Evolutionary conservation across 2,329 filamentous ascomycete species (phyloP), one percentile per base, ranked within the genome.

Genomic region (Fusarium pseudocircinatum): DNA sequence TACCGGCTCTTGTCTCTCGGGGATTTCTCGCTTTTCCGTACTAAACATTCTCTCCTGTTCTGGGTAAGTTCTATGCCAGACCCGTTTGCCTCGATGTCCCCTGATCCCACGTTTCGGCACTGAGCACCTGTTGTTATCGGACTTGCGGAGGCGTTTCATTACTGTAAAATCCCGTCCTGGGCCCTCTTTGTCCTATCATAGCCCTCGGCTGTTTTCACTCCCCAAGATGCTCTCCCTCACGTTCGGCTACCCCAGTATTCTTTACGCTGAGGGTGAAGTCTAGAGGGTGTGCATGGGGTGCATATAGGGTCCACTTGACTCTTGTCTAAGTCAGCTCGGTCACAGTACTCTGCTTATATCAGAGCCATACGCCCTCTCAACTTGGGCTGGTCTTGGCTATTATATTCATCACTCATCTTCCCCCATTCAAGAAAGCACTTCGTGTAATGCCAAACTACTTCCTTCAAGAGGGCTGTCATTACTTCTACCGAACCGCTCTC

Each of bases 401-500:
- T 56, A 32, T 42, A 61, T 32, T 57, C 59, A 53, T 72, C 69
- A 50, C 59, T 49, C 39, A 67, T 68, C 57, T 43, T 54, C 46
- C 60, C 59, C 44, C 49, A 46, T 53, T 64, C 39, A 44, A 60
- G 34, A 69, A 68, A 71, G 42, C 59, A 46, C 60, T 62, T 75
- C 84, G 83, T 87, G 86, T 87, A 85, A 97, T 97, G 94, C 93
- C 93, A 86, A 83, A 88, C 78, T 96, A 94, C 83, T 97, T 87
- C 83, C 86, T 94, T 65, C 92, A 96, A 87, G 93, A 97, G 87
- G 93, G 97, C 83, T 97, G 93, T 80, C 94, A 97, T 82, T 97
- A 97, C 85, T 97, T 97, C 85, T 96, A 94, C 86, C 94, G 94
- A 87, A 97, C 92, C 83, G 93, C 94, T 81, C 86, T 97, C 85